These are phyloP conservation scores for Stephanodiscus minutulus DNA, from an alignment of 108 stramenopile genomes.

Conservation along the genomic window DNA sequence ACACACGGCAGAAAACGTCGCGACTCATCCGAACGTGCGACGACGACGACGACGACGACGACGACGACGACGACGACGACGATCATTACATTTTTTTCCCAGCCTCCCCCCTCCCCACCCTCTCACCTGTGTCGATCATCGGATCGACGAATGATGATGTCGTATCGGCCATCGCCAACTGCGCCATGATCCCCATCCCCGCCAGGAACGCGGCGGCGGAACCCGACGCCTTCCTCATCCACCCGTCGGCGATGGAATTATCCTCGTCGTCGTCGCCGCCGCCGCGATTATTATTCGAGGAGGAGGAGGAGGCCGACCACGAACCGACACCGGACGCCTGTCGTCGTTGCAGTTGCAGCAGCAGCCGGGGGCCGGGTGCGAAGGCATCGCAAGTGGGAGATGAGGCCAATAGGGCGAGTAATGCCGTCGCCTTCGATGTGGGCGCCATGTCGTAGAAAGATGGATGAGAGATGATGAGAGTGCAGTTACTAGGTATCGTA, in stretches of 20 bases:
- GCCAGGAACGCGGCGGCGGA: constrained; percentile 40
- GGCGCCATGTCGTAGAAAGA: neutral
- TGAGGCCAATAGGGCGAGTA: constrained; percentile 21
- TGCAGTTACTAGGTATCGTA: no score
- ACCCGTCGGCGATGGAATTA: constrained; percentile 16
- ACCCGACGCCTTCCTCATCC: constrained; percentile 41
- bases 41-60: no score
- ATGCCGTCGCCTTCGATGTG: constrained; percentile 28
- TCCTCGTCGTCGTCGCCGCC: constrained; percentile 24
- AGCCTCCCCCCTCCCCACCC: no score
- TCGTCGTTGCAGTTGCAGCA: constrained; percentile 11
- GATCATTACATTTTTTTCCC: no score
- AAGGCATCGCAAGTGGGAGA: constrained; percentile 28
- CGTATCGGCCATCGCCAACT: constrained; percentile 53
- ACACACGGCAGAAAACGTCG: no score
- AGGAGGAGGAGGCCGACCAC: constrained; percentile 11
- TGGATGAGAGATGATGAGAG: no score
- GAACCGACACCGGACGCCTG: neutral
- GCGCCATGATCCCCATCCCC: constrained; percentile 39
- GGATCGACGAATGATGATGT: no score
- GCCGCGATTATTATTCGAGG: no score
- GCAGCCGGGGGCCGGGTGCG: neutral
- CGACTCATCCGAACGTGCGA: no score
- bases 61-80: no score
- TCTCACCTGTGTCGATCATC: no score